Conservation (phyloP, 768 basidiomycete genomes). For the Russula dissimulans region DNA sequence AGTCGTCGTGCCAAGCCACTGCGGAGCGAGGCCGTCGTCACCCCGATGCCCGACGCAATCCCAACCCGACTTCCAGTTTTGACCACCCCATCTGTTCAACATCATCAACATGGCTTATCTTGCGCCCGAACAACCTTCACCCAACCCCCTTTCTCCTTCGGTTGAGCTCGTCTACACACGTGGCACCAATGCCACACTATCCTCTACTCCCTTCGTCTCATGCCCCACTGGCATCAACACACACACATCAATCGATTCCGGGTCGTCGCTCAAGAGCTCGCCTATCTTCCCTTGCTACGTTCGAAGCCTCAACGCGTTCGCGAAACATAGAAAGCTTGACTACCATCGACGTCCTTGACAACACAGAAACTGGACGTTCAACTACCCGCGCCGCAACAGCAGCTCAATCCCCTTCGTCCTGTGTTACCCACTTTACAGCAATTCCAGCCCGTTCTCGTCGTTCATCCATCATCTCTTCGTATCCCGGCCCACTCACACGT, state of each 20-base stretch:
- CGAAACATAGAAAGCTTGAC: not conserved
- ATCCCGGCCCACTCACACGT: not conserved
- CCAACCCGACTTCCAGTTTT: not conserved
- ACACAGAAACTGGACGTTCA: not conserved
- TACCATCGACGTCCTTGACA: not conserved
- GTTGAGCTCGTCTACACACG: no score
- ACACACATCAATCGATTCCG: not conserved
- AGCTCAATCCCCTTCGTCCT: not conserved
- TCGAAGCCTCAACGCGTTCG: not conserved
- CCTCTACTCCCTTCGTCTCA: not conserved
- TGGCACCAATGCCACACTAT: not conserved
- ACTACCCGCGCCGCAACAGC: not conserved
- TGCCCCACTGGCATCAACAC: not conserved
- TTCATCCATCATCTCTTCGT: not conserved
- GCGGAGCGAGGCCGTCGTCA: not conserved
- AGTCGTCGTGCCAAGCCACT: not conserved
- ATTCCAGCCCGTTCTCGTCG: constrained; percentile 1
- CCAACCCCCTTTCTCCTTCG: not conserved
- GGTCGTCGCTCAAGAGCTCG: constrained; percentile 1
- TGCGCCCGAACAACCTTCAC: not conserved
- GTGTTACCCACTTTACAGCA: constrained; percentile 4
- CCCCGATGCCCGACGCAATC: not conserved
- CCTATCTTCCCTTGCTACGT: not conserved
- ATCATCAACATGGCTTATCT: not conserved
- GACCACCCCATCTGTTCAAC: not conserved